A percentile compares a stretch with the other conserved stretches of the same genome.
These are phyloP conservation scores for Exophiala sp. DNA, from an alignment of 2,329 filamentous ascomycete species.

Conservation along the genomic window DNA sequence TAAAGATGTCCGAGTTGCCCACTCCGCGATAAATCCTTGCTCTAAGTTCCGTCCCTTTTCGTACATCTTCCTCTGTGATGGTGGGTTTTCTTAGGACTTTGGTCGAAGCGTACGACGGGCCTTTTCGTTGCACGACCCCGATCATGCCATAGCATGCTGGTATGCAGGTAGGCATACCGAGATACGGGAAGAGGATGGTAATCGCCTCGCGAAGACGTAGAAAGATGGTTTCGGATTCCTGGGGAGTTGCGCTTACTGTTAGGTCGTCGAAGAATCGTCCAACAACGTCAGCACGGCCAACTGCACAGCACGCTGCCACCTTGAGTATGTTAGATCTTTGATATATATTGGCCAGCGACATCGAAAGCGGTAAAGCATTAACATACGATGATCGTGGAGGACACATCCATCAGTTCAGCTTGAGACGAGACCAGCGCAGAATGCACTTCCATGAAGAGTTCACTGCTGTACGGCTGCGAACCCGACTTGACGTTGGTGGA, in stretches of 20 bases:
- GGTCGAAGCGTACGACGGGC: neutral
- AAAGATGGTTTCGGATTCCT: conserved; percentile 7
- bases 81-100: neutral
- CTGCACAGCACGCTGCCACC: conserved; percentile 12
- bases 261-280: conserved; percentile 15
- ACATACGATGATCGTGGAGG: conserved; percentile 8
- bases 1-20: conserved; percentile 9
- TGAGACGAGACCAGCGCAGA: neutral
- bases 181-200: conserved; percentile 8
- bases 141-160: conserved; percentile 16
- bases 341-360: too few relatives aligned
- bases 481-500: conserved; percentile 9
- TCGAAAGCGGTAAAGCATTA: too few relatives aligned
- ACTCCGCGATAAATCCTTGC: conserved; percentile 1
- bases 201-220: conserved; percentile 8
- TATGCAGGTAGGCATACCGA: conserved; percentile 12
- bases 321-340: neutral
- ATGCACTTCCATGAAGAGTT: conserved; percentile 3
- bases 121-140: conserved; percentile 10
- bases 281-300: conserved; percentile 12
- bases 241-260: neutral
- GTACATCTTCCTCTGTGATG: conserved; percentile 6
- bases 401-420: conserved; percentile 1
- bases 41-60: conserved; percentile 2
- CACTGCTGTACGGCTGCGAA: conserved; percentile 3